Percentiles rank a stretch among this genome's conserved stretches.
Conservation (phyloP, 805 yeast species). For the Schizosaccharomyces cryophilus region DNA sequence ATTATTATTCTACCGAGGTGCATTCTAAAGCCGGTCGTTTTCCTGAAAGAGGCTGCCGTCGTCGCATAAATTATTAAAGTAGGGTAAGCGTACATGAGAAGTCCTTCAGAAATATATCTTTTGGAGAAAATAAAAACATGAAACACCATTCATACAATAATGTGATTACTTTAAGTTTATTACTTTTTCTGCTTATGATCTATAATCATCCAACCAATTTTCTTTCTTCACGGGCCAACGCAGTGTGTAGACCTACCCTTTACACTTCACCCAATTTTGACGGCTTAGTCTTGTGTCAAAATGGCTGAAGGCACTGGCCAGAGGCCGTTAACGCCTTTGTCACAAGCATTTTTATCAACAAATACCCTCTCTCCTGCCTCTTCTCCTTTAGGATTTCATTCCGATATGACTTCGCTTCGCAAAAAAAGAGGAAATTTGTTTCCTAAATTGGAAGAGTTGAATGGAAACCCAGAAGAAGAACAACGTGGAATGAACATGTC, state of each 20-base stretch:
- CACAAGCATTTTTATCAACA: background rate
- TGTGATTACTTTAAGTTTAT: too few relatives aligned
- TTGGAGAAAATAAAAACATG: too few relatives aligned
- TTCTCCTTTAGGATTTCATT: background rate
- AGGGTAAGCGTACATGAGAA: too few relatives aligned
- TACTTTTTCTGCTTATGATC: background rate
- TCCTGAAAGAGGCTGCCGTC: too few relatives aligned
- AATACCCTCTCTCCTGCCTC: background rate
- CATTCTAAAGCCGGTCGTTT: too few relatives aligned
- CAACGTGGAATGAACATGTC: background rate
- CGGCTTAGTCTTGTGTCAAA: background rate
- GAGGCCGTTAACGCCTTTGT: conserved; percentile 2
- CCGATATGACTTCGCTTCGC: background rate
- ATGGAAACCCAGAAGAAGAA: background rate
- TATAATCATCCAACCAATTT: background rate
- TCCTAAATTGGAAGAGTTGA: background rate
- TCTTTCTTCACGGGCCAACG: background rate
- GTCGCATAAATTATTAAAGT: too few relatives aligned
- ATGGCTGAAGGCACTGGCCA: conserved; percentile 1
- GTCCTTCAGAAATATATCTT: too few relatives aligned
- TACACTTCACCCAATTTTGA: background rate
- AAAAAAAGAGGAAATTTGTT: background rate
- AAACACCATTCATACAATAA: too few relatives aligned
- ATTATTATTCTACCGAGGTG: too few relatives aligned
- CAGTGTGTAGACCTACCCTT: background rate